Evolutionary conservation across 75 land plant species (phyloP).

Genomic region (Ceratopteris richardii): DNA sequence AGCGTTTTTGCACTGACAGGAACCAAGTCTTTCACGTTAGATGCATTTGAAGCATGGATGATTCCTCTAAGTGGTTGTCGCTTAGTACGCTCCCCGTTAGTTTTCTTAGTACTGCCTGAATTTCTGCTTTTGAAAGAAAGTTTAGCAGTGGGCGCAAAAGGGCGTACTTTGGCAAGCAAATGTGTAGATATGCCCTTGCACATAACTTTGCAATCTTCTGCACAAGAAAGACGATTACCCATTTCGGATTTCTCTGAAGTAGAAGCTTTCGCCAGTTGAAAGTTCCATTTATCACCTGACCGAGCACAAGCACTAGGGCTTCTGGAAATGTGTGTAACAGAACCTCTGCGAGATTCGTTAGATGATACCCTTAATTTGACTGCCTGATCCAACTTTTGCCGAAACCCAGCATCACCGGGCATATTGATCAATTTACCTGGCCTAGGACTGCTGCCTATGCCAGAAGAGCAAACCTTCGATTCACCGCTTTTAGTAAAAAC

Average conservation of each 20-base stretch:
- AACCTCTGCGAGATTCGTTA: neutral
- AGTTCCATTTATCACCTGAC: neutral
- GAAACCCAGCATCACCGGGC: neutral
- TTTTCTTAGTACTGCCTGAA: no score
- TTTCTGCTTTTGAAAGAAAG: neutral
- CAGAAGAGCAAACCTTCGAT: no score
- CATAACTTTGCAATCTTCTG: neutral
- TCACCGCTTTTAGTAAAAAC: slow-evolving; percentile 1
- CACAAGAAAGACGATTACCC: neutral
- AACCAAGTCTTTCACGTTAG: neutral
- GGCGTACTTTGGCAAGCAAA: neutral
- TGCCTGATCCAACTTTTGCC: neutral
- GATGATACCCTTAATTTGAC: no score
- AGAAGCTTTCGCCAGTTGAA: neutral
- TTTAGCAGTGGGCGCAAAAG: neutral
- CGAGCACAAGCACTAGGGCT: neutral
- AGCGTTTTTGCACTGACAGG: slow-evolving; percentile 5
- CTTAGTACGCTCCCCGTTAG: no score
- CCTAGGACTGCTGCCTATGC: no score
- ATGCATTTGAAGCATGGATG: no score
- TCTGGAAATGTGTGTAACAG: neutral
- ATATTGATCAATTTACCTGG: no score
- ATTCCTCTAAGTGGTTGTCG: no score
- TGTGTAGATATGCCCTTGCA: neutral
- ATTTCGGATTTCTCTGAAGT: neutral